Evolutionary conservation across 2,329 filamentous ascomycete genomes (phyloP).

Genomic region (Chaetomiaceae sp.): DNA sequence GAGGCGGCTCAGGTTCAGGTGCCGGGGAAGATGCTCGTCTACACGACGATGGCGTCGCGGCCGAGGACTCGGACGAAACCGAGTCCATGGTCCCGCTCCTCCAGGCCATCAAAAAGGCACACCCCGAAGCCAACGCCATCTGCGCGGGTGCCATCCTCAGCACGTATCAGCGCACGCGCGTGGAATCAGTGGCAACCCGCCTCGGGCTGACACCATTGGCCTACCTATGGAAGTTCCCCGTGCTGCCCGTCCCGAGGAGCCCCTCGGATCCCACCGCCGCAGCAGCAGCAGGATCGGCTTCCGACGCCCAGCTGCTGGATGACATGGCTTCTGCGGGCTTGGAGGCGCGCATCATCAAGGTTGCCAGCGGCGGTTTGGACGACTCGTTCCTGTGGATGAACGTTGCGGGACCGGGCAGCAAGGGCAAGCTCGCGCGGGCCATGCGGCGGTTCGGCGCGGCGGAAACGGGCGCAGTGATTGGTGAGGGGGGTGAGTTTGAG

Average conservation of each 20-base stretch:
- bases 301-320: conserved; percentile 58
- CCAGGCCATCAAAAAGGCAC: conserved; percentile 56
- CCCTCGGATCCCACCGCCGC: conserved; percentile 17
- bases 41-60: conserved; percentile 12
- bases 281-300: background rate
- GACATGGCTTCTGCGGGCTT: conserved; percentile 78
- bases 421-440: conserved; percentile 45
- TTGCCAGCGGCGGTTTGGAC: conserved; percentile 84
- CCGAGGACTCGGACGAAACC: conserved; percentile 65
- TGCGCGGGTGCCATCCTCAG: conserved; percentile 90
- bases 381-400: conserved; percentile 76
- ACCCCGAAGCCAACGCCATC: conserved; percentile 81
- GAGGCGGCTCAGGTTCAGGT: background rate
- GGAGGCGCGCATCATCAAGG: conserved; percentile 90
- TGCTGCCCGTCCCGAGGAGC: conserved; percentile 51
- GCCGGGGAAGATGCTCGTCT: background rate
- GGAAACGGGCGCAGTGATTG: conserved; percentile 67
- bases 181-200: conserved; percentile 84
- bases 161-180: conserved; percentile 92
- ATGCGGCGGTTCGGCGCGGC: conserved; percentile 63
- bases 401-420: conserved; percentile 56
- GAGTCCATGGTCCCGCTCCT: conserved; percentile 80
- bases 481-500: conserved; percentile 95
- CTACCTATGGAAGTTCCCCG: conserved; percentile 88
- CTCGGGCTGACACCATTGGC: conserved; percentile 79